Evolutionary conservation across 495 filamentous ascomycete genomes (phyloP), one percentile per base, ranked within the genome.

Genomic region (Parmelia sp.): DNA sequence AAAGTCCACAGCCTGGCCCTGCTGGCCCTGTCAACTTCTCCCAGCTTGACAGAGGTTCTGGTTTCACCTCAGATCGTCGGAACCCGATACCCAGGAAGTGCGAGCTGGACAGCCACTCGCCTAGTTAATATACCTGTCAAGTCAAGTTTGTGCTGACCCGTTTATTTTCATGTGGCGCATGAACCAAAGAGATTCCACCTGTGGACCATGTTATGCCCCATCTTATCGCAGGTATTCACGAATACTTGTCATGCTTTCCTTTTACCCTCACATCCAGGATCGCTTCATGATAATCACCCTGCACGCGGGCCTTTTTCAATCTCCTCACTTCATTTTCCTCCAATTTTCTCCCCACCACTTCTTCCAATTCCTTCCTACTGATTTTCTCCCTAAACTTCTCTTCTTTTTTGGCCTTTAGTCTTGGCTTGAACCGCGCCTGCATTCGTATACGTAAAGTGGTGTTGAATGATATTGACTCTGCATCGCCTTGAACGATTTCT

Each of bases 371-470:
- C 72, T 88, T 89, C 66, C 88, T 81, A 70, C 86, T 92, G 58
- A 97, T 88, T 79, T 92, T 94, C 71, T 90, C 88, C 71, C 78
- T 80, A 9, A 87, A 86, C 79, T 90, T 96, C 65, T 87, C 86
- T 70, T 90, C 88, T 72, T 91, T 96, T 3, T 78, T 80, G 19
- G 86, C 86, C 72, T 88, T 89, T 14, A 92, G 76, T 68, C 83
- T 82, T 51, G 91, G 91, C 79, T 97, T 96, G 74, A 94, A 97
- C 57, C 91, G 79, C 35, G 92, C 91, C 78, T 98, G 94, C 90
- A 97, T 94, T 31, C 94, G 87, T 69, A 97, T 85, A 62, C 90
- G 82, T 62, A 96, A 71, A 25, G 86, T 90, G 67, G 92, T 90
- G 64, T 84, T 84, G 70, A 92, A 91, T 27, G 81, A 85, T 23